Evolutionary conservation across 2,329 filamentous ascomycete species (phyloP).

Genomic region (Microascus cirrosus): DNA sequence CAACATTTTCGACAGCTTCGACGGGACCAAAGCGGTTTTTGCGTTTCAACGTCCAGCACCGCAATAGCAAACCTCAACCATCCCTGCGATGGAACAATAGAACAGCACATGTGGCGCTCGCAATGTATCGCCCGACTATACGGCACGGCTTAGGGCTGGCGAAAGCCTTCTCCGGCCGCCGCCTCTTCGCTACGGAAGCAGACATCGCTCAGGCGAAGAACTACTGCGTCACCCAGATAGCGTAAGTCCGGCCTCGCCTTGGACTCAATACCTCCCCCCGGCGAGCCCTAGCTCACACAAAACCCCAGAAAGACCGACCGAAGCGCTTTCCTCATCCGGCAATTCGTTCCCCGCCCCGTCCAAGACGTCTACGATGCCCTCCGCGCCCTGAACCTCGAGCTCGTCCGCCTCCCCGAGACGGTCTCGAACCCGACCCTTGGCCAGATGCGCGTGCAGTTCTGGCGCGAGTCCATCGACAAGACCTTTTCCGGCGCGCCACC

Average conservation of each 20-base stretch:
- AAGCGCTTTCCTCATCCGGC: slow-evolving; percentile 74
- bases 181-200: slow-evolving; percentile 18
- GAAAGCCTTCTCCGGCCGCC: background rate
- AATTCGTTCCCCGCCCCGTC: slow-evolving; percentile 66
- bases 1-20: background rate
- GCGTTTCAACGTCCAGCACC: background rate
- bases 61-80: background rate
- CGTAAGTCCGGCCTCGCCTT: slow-evolving; percentile 20
- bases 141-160: slow-evolving; percentile 2
- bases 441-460: slow-evolving; percentile 86
- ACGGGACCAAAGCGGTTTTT: background rate
- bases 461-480: slow-evolving; percentile 73
- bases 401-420: slow-evolving; percentile 79
- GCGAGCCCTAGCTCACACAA: background rate
- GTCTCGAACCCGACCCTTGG: slow-evolving; percentile 83
- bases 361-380: slow-evolving; percentile 83
- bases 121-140: slow-evolving; percentile 1
- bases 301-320: slow-evolving; percentile 67
- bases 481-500: slow-evolving; percentile 70
- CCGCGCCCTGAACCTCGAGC: slow-evolving; percentile 84
- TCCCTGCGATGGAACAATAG: background rate
- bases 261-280: background rate
- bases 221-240: slow-evolving; percentile 43
- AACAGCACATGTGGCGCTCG: background rate
- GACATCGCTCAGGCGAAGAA: slow-evolving; percentile 40